Base-by-base conservation (phyloP, 2,329 filamentous ascomycete species). In the Achaetomium macrosporum region DNA sequence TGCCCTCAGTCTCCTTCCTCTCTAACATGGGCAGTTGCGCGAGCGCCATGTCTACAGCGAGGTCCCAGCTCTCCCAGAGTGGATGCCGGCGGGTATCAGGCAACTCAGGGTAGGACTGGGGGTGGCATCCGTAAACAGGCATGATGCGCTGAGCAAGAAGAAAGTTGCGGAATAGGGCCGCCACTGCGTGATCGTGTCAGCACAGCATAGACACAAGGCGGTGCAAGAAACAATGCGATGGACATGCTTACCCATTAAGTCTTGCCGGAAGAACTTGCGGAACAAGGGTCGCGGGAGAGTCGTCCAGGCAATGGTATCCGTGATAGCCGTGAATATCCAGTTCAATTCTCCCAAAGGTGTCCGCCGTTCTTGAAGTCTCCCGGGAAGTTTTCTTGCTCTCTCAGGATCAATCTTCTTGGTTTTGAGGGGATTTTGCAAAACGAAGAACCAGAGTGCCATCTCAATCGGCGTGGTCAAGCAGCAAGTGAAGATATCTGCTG, bases 291-390 rank as follows among this genome's bases (percentile, higher is more conserved):
- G 86, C 3, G 91, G 89, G 4, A 99, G 74, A 5, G 90, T 95
- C 31, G 95, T 97, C 93, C 93, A 99, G 0, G 93, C 93, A 63
- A 99, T 99, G 1, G 92, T 97, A 67, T 99, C 93, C 0, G 93
- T 99, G 59, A 99, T 97, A 50, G 93, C 93, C 0, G 93, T 99
- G 66, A 99, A 97, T 35, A 99, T 99, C 93, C 93, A 99, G 65
- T 99, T 99, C 13, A 99, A 76, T 71, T 99, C 93, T 57, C 93
- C 93, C 33, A 99, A 78, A 9, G 93, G 93, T 46, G 93, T 97
- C 65, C 93, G 81, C 55, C 93, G 82, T 70, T 99, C 93, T 65
- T 96, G 92, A 40, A 97, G 80, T 57, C 90, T 85, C 33, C 93
- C 93, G 2, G 92, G 91, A 16, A 99, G 86, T 64, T 90, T 88